A percentile compares a stretch with the other conserved stretches of the same genome.
phyloP scores from a whole-genome alignment of 768 basidiomycete genomes.

The Asterophora lycoperdoides region DNA sequence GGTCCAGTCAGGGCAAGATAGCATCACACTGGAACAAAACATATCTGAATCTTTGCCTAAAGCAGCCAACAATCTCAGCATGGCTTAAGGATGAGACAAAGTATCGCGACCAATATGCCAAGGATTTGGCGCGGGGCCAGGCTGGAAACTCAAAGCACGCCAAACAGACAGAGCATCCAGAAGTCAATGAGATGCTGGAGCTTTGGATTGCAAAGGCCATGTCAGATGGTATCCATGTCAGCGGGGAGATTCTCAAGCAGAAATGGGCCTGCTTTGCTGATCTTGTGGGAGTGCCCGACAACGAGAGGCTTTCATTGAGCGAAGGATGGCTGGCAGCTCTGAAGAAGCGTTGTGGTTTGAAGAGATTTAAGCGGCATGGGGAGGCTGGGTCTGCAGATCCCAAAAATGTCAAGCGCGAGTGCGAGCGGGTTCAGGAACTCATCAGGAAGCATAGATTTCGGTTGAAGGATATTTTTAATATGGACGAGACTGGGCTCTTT shows the following conservation, averaged over 20 bases:
- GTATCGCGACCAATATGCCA: neutral
- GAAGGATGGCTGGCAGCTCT: constrained; percentile 30
- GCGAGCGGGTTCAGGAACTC: constrained; percentile 20
- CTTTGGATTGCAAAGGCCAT: constrained; percentile 21
- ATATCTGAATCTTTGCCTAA: constrained; percentile 8
- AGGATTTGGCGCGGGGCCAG: neutral
- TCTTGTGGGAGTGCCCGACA: constrained; percentile 24
- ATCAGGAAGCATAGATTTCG: constrained; percentile 25
- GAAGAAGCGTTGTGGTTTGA: constrained; percentile 23
- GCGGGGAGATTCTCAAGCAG: constrained; percentile 28
- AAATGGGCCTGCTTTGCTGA: constrained; percentile 35
- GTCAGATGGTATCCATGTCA: constrained; percentile 27
- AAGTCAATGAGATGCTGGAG: constrained; percentile 10
- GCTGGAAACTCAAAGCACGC: constrained; percentile 1
- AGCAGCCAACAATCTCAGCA: constrained; percentile 4
- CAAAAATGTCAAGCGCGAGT: constrained; percentile 22
- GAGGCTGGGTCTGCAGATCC: constrained; percentile 28
- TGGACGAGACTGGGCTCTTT: constrained; percentile 33
- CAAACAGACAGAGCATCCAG: constrained; percentile 7
- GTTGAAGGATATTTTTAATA: constrained; percentile 31
- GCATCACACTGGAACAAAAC: neutral
- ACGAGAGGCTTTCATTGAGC: constrained; percentile 30
- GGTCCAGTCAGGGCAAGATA: constrained; percentile 2
- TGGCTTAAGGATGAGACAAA: constrained; percentile 5
- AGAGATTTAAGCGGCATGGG: constrained; percentile 26